Percentiles rank a stretch among this genome's conserved stretches.
Conservation (phyloP, 75 land plant species). For the Pinus albicaulis region DNA sequence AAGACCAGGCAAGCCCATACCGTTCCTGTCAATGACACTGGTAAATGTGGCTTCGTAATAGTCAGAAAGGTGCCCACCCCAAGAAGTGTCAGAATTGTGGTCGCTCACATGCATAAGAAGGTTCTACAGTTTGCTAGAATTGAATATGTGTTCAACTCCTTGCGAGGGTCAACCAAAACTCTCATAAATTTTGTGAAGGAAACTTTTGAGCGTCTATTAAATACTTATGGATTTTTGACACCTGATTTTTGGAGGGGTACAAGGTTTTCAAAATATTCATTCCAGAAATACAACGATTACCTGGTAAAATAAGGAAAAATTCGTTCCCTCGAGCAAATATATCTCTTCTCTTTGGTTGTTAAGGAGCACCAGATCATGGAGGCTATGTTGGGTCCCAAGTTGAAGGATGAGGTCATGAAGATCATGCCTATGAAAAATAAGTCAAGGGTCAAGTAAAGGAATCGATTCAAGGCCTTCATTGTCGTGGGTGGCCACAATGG, state of each 20-base stretch:
- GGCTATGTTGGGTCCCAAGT: no score
- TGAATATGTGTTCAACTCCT: constrained; percentile 72
- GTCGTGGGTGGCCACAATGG: constrained; percentile 73
- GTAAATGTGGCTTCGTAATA: constrained; percentile 74
- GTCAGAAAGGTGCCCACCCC: constrained; percentile 75
- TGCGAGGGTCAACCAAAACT: constrained; percentile 84
- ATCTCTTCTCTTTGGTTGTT: constrained; percentile 30
- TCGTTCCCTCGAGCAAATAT: no score
- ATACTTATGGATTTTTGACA: no score
- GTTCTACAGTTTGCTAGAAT: constrained; percentile 84
- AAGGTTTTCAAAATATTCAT: no score
- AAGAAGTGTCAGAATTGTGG: constrained; percentile 67
- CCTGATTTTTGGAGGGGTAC: no score
- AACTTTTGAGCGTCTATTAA: no score
- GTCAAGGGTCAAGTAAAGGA: no score
- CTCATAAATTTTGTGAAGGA: constrained; percentile 84
- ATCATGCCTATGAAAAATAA: constrained; percentile 72
- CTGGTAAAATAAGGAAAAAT: no score
- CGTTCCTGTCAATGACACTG: constrained; percentile 79
- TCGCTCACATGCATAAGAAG: constrained; percentile 72
- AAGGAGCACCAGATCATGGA: constrained; percentile 59
- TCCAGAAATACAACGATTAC: no score
- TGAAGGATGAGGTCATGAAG: constrained; percentile 24
- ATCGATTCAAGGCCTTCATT: constrained; percentile 15
- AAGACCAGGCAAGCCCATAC: no score